Evolutionary conservation across 805 yeast genomes (phyloP), one percentile per base, ranked within the genome.

Genomic region (Candida taoyuanica): DNA sequence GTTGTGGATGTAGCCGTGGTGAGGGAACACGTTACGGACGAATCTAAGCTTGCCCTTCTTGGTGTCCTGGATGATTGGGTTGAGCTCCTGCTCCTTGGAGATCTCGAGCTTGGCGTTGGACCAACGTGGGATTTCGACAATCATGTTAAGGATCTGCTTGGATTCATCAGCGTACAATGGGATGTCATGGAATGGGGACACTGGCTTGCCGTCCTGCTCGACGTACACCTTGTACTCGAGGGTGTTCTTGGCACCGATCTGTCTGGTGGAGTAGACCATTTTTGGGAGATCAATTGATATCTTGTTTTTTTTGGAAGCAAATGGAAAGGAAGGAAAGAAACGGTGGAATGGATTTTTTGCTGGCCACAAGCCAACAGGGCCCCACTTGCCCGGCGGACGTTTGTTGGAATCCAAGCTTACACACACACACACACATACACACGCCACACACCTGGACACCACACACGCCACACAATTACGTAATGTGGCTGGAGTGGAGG

Each of bases 191-290:
- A 84, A 81, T 39, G 98, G 85, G 48, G 97, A 89, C 48, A 93
- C 78, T 53, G 89, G 87, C 71, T 87, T 84, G 43, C 98, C 98
- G 63, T 87, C 88, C 65, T 88, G 70, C 73, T 89, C 96, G 52
- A 91, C 71, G 80, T 59, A 93, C 54, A 85, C 91, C 67, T 81
- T 85, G 85, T 81, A 85, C 59, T 91, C 98, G 56, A 87, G 76
- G 48, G 98, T 84, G 85, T 89, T 80, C 62, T 93, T 87, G 52
- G 97, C 94, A 60, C 96, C 98, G 59, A 89, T 71, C 70, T 84
- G 89, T 74, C 96, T 95, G 49, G 93, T 74, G 44, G 91, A 67
- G 80, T 83, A 91, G 14, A 30, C 17, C 44, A 37, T 41, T 15
- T 29, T 29, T 25, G 29, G 24, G 36, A 20, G 17, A 28, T 27